These are phyloP conservation scores for Henckelia pumila DNA, from an alignment of 257 asterid genomes.

Conservation along the genomic window DNA sequence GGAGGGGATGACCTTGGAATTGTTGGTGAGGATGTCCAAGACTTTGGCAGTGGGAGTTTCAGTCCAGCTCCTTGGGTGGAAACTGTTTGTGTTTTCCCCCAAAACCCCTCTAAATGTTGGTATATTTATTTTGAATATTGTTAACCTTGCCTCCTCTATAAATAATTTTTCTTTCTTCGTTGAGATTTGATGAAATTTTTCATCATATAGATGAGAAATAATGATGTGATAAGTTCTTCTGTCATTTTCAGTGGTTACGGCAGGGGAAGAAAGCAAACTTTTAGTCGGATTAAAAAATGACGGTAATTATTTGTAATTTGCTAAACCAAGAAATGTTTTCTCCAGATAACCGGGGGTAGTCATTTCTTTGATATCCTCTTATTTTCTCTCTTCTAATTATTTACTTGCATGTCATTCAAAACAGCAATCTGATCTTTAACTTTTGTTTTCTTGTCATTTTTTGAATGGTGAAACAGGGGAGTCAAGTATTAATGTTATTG, in stretches of 20 bases:
- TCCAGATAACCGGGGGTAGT: background rate
- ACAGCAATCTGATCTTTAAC: conserved; percentile 16
- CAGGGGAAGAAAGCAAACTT: conserved; percentile 90
- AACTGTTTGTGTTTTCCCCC: conserved; percentile 85
- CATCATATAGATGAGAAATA: conserved; percentile 10
- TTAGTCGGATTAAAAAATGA: conserved; percentile 86
- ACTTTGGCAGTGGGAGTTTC: conserved; percentile 60
- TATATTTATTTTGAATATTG: conserved; percentile 6
- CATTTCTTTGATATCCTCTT: background rate
- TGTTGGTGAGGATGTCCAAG: conserved; percentile 88
- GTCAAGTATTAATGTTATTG: conserved; percentile 58
- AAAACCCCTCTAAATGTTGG: conserved; percentile 76
- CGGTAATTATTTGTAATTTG: conserved; percentile 48
- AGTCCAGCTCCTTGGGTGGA: conserved; percentile 81
- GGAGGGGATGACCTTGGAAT: conserved; percentile 68
- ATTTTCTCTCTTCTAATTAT: background rate
- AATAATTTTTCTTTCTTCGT: background rate
- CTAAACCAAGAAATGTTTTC: background rate
- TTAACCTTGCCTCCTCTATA: background rate
- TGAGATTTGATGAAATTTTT: background rate
- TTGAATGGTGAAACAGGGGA: conserved; percentile 56
- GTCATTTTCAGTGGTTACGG: conserved; percentile 56
- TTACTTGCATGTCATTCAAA: no score
- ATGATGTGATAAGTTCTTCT: background rate
- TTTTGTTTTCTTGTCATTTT: background rate